Base-by-base conservation (phyloP, 805 yeast genomes). In the Sungouiella thailandica region DNA sequence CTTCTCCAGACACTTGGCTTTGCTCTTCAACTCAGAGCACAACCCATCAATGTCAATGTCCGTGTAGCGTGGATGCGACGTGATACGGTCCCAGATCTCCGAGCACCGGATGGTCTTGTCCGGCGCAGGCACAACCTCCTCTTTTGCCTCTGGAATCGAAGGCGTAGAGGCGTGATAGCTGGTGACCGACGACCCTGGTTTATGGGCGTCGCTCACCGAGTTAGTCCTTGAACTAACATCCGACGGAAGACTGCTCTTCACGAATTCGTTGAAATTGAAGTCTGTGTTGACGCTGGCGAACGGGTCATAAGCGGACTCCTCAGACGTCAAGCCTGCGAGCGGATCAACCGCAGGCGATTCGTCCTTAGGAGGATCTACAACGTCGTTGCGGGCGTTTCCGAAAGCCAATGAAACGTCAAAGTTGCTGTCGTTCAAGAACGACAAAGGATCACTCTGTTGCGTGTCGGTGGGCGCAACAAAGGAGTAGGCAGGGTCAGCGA, bases 61-160 rank as follows among this genome's bases (percentile, higher is more conserved):
- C 4, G 93, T 78, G 58, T 89, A 93, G 54, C 83, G 78, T 22
- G 98, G 97, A 68, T 93, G 97, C 15, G 93, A 61, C 2, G 96
- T 84, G 24, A 93, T 83, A 52, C 97, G 74, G 58, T 90, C 97
- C 98, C 98, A 93, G 11, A 90, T 82, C 47, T 88, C 96, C 0
- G 95, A 76, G 59, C 98, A 93, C 52, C 77, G 78, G 44, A 77
- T 55, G 10, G 73, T 68, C 12, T 59, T 61, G 37, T 78, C 82
- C 7, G 76, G 82, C 4, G 82, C 74, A 5, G 95, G 95, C 3
- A 86, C 89, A 18, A 78, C 74, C 36, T 56, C 67, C 22, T 63
- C 66, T 17, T 56, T 55, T 9, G 47, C 58, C 15, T 50, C 50
- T 19, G 27, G 27, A 9, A 33, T 40, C 11, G 37, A 25, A 2